These are phyloP conservation scores for Skeletonema grethae DNA, from an alignment of 108 stramenopile species.

Conservation along the genomic window DNA sequence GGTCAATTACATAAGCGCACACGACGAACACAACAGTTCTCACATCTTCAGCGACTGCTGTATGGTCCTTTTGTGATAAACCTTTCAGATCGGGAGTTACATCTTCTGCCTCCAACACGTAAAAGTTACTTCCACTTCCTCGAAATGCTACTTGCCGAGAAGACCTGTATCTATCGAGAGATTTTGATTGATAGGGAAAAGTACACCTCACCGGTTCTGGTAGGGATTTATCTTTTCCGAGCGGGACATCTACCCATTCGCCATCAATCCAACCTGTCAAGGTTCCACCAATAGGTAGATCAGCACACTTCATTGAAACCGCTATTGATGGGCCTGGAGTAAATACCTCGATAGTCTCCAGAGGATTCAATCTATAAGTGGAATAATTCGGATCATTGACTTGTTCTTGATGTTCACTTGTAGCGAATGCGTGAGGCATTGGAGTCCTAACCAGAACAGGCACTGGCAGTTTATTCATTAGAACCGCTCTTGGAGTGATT, in stretches of 20 bases:
- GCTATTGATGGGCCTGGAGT: constrained; percentile 85
- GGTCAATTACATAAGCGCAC: constrained; percentile 79
- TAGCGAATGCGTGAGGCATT: constrained; percentile 80
- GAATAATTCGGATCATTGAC: constrained; percentile 16
- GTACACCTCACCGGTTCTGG: constrained; percentile 64
- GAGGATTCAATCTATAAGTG: constrained; percentile 51
- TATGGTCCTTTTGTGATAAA: background rate
- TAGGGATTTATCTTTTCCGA: constrained; percentile 44
- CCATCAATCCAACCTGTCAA: constrained; percentile 78
- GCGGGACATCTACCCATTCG: constrained; percentile 76
- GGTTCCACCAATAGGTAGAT: constrained; percentile 69
- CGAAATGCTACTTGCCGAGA: constrained; percentile 5
- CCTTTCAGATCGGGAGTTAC: constrained; percentile 40
- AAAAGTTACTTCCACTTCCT: constrained; percentile 60
- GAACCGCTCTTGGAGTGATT: constrained; percentile 66
- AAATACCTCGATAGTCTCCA: constrained; percentile 70
- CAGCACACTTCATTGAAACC: constrained; percentile 60
- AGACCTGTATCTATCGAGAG: constrained; percentile 29
- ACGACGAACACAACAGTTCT: constrained; percentile 66
- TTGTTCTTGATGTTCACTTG: constrained; percentile 9
- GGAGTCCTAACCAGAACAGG: constrained; percentile 66
- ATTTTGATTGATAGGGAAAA: constrained; percentile 59
- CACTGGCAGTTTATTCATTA: constrained; percentile 75
- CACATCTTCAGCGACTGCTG: background rate
- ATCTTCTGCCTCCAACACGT: constrained; percentile 60